Evolutionary conservation across 2,329 filamentous ascomycete species (phyloP).

Genomic region (Aspergillus hiratsukae): DNA sequence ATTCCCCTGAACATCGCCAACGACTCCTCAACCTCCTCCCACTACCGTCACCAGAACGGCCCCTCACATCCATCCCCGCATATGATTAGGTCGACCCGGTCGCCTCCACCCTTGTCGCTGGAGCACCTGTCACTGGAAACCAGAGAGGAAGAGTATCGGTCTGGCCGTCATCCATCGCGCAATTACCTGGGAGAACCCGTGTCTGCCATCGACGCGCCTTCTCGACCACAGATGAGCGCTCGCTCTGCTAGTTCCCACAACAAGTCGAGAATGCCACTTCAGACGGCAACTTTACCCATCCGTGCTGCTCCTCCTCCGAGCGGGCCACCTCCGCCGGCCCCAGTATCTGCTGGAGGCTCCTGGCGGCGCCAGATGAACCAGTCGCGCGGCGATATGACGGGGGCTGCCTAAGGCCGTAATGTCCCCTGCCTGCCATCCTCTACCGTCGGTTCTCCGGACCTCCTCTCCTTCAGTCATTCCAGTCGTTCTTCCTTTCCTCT

Average conservation of each 20-base stretch:
- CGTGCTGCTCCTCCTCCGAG: constrained; percentile 56
- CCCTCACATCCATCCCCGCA: constrained; percentile 19
- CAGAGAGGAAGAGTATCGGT: constrained; percentile 27
- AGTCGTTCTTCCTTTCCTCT: background rate
- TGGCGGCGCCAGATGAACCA: constrained; percentile 23
- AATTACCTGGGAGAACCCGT: constrained; percentile 30
- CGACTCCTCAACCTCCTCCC: constrained; percentile 23
- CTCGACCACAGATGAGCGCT: constrained; percentile 35
- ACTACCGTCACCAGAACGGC: constrained; percentile 17
- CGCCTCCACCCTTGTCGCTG: constrained; percentile 36
- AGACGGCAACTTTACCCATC: constrained; percentile 60
- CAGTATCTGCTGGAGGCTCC: constrained; percentile 24
- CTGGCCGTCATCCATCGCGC: constrained; percentile 25
- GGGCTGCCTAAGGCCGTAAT: constrained; percentile 8
- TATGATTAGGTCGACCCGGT: constrained; percentile 22
- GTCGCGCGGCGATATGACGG: constrained; percentile 17
- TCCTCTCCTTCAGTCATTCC: background rate
- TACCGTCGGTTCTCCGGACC: background rate
- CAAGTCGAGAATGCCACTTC: constrained; percentile 31
- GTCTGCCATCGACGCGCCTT: constrained; percentile 35
- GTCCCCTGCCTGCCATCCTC: too few species aligned
- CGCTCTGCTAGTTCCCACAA: constrained; percentile 38
- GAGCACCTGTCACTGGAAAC: constrained; percentile 44
- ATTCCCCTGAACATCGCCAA: constrained; percentile 56
- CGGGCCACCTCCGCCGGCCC: constrained; percentile 58